These are phyloP conservation scores for Iberis pinnata DNA, from an alignment of 345 rosid genomes.

Conservation along the genomic window DNA sequence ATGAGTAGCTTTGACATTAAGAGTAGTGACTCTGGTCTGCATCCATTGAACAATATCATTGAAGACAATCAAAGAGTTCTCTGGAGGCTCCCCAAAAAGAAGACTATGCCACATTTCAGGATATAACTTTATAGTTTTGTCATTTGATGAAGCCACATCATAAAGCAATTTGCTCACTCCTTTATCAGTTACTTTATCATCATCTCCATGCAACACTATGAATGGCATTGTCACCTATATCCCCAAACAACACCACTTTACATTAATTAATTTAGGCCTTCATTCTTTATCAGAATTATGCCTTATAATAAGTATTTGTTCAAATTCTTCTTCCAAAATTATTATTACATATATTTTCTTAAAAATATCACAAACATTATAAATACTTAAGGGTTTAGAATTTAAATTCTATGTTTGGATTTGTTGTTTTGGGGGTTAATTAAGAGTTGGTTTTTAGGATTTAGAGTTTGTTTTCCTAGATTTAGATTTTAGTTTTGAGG, in stretches of 20 bases:
- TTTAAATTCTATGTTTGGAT: no score
- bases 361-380: no score
- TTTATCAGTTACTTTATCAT: slow-evolving; percentile 71
- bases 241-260: neutral
- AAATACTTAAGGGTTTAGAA: no score
- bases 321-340: no score
- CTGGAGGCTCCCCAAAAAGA: slow-evolving; percentile 62
- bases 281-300: no score
- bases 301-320: no score
- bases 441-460: no score
- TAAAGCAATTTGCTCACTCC: slow-evolving; percentile 47
- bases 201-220: slow-evolving; percentile 75
- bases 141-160: slow-evolving; percentile 44
- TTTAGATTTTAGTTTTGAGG: no score
- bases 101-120: slow-evolving; percentile 92
- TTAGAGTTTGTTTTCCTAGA: no score
- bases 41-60: slow-evolving; percentile 63
- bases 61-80: slow-evolving; percentile 63
- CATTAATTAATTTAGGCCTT: no score
- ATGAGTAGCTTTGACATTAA: slow-evolving; percentile 18
- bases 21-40: slow-evolving; percentile 35
- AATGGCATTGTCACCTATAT: slow-evolving; percentile 67
- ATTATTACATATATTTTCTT: no score
- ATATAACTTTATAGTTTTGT: slow-evolving; percentile 74
- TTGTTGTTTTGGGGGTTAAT: no score